phyloP scores from a whole-genome alignment of 192 early-diverging fungal species.

The Podila clonocystis region DNA sequence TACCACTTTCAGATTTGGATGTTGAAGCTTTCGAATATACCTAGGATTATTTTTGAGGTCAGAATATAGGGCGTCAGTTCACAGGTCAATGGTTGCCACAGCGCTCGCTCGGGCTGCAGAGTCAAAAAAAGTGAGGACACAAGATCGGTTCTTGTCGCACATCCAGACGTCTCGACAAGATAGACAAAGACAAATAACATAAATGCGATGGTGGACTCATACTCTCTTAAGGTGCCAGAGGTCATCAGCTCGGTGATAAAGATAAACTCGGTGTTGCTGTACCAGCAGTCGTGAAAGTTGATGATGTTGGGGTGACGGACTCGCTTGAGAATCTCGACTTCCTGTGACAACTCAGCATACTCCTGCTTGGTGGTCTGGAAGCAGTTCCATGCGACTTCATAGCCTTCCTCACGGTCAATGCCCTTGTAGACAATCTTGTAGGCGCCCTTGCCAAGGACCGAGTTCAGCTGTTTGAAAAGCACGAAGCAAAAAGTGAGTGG shows the following conservation, averaged over 20 bases:
- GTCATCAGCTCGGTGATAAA: constrained; percentile 91
- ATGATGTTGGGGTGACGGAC: constrained; percentile 88
- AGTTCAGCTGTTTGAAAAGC: constrained; percentile 53
- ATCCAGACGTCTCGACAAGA: not conserved
- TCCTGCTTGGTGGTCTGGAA: constrained; percentile 82
- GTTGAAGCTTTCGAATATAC: constrained; percentile 77
- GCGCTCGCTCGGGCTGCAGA: no score
- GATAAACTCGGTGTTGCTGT: constrained; percentile 75
- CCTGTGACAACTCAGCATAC: constrained; percentile 74
- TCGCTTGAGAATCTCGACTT: constrained; percentile 82
- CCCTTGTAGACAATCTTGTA: constrained; percentile 91
- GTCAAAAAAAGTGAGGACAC: not conserved
- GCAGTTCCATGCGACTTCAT: constrained; percentile 93
- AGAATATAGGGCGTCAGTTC: not conserved
- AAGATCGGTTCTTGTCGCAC: not conserved
- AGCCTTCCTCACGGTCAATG: constrained; percentile 88
- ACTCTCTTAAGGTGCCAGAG: constrained; percentile 84
- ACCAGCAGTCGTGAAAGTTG: constrained; percentile 82
- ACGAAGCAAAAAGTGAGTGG: not conserved
- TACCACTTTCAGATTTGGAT: constrained; percentile 79
- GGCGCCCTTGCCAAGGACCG: constrained; percentile 81
- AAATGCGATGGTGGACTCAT: constrained; percentile 13
- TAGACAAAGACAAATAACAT: not conserved
- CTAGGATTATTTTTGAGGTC: constrained; percentile 18
- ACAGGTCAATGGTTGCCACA: not conserved